phyloP scores from a whole-genome alignment of 108 stramenopile species.

The Skeletonema marinoi region DNA sequence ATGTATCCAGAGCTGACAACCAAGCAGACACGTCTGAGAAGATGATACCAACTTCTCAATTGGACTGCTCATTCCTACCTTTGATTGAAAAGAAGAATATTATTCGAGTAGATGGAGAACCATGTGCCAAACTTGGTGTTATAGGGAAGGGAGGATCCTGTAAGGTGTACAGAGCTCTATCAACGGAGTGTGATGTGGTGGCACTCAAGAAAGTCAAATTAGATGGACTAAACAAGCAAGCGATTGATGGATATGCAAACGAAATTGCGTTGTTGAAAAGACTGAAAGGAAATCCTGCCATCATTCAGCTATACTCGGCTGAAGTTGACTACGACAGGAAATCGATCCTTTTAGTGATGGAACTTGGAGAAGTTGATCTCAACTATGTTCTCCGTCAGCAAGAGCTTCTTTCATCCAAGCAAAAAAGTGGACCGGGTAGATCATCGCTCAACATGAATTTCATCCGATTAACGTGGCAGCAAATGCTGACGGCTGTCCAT shows the following conservation, averaged over 20 bases:
- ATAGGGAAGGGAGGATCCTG: conserved; percentile 97
- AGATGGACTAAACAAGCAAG: conserved; percentile 75
- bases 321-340: conserved; percentile 87
- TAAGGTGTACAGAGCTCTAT: conserved; percentile 92
- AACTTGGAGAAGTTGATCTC: conserved; percentile 96
- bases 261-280: conserved; percentile 92
- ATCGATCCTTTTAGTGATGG: conserved; percentile 92
- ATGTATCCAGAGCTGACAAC: not conserved
- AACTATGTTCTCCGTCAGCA: conserved; percentile 91
- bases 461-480: conserved; percentile 97
- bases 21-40: conserved; percentile 2
- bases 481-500: conserved; percentile 98
- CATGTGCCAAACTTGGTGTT: conserved; percentile 91
- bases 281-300: conserved; percentile 89
- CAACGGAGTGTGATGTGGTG: conserved; percentile 78
- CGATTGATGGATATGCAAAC: conserved; percentile 95
- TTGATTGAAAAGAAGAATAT: conserved; percentile 83
- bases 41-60: conserved; percentile 22
- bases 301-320: conserved; percentile 91
- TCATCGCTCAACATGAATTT: conserved; percentile 91
- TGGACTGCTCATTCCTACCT: conserved; percentile 64
- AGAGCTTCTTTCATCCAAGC: conserved; percentile 37
- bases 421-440: conserved; percentile 27
- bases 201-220: conserved; percentile 97
- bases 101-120: conserved; percentile 75